A percentile compares a stretch with the other conserved stretches of the same genome.
phyloP scores from a whole-genome alignment of 2,329 filamentous ascomycete genomes.

The Penicillium vulpinum region DNA sequence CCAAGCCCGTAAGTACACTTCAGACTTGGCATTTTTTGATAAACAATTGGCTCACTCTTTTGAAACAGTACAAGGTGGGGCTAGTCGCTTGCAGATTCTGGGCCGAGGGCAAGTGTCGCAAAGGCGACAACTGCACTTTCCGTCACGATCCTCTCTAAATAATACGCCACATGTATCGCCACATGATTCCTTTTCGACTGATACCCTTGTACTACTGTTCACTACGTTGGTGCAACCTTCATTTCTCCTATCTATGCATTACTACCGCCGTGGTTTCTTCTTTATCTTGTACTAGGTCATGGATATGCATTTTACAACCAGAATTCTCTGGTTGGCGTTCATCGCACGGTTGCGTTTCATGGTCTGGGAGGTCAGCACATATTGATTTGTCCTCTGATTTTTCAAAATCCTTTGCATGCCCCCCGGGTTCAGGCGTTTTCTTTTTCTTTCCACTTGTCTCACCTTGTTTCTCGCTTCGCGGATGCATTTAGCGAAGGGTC shows the following conservation, averaged over 20 bases:
- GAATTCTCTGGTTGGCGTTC: slow-evolving; percentile 10
- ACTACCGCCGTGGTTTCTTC: slow-evolving; percentile 5
- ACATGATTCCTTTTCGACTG: slow-evolving; percentile 1
- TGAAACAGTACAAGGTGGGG: slow-evolving; percentile 43
- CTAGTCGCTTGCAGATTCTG: slow-evolving; percentile 54
- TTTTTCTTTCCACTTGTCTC: background rate
- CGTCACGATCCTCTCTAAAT: slow-evolving; percentile 41
- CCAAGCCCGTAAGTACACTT: slow-evolving; percentile 24
- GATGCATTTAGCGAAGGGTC: slow-evolving; percentile 3
- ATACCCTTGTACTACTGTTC: background rate
- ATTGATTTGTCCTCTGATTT: background rate
- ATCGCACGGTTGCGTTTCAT: slow-evolving; percentile 6
- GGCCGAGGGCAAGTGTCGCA: slow-evolving; percentile 55
- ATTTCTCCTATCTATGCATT: slow-evolving; percentile 7
- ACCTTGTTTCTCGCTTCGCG: background rate
- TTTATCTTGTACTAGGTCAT: slow-evolving; percentile 4
- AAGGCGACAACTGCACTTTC: slow-evolving; percentile 55
- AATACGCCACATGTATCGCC: background rate
- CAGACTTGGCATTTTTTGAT: slow-evolving; percentile 19
- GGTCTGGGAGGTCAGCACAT: slow-evolving; percentile 3
- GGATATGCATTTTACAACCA: slow-evolving; percentile 7
- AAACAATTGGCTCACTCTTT: background rate
- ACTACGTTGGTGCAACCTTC: background rate
- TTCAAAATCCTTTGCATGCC: slow-evolving; percentile 5
- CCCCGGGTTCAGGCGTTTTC: background rate